Evolutionary conservation across 106 monocot genomes (phyloP).

Genomic region (Platanthera zijinensis): DNA sequence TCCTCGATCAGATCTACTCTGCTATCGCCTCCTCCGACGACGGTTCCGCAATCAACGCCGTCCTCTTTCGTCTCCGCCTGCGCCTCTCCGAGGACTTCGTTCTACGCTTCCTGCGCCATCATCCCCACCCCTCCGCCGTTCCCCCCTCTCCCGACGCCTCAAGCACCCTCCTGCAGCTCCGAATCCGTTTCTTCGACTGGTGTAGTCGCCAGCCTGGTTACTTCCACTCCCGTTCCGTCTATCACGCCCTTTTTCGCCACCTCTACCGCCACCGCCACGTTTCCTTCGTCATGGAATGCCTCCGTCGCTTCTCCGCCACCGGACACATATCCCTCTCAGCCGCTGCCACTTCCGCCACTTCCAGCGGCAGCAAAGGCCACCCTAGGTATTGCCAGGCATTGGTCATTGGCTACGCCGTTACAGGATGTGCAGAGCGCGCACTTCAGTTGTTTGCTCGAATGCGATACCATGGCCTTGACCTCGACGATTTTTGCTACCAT

Average conservation of each 20-base stretch:
- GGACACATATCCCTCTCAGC: neutral
- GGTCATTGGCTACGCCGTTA: constrained; percentile 61
- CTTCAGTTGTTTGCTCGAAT: constrained; percentile 48
- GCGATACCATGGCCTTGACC: constrained; percentile 77
- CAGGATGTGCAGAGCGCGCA: constrained; percentile 49
- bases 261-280: constrained; percentile 30
- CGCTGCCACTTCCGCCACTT: neutral
- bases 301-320: constrained; percentile 33
- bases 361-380: neutral
- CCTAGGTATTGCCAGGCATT: constrained; percentile 57
- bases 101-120: constrained; percentile 30
- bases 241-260: constrained; percentile 58
- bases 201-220: constrained; percentile 46
- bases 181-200: constrained; percentile 88
- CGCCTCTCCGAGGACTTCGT: constrained; percentile 37
- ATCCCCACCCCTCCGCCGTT: constrained; percentile 18
- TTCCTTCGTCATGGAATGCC: constrained; percentile 56
- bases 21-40: constrained; percentile 28
- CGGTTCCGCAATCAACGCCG: constrained; percentile 23
- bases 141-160: neutral
- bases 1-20: constrained; percentile 43
- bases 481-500: constrained; percentile 58
- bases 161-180: constrained; percentile 41
- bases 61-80: constrained; percentile 31
- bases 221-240: constrained; percentile 58